Conservation (phyloP, 805 yeast genomes). For the Wickerhamiella vanderwaltii region DNA sequence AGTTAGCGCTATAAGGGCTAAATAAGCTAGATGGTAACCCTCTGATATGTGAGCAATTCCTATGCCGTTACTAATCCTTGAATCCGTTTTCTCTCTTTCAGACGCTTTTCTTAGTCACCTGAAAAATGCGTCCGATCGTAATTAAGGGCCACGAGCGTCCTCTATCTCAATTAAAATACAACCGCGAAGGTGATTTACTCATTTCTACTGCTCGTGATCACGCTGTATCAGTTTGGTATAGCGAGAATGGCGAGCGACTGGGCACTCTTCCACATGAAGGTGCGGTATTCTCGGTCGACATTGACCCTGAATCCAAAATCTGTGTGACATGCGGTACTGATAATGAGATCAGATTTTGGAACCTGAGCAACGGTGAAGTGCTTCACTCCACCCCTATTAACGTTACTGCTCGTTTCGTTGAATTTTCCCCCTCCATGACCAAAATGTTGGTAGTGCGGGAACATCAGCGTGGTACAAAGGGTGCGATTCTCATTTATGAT, state of each 20-base stretch:
- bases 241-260: conserved; percentile 89
- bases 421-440: conserved; percentile 62
- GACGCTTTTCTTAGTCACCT: conserved; percentile 7
- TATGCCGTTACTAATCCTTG: too few species aligned
- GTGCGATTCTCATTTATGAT: conserved; percentile 59
- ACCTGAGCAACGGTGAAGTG: conserved; percentile 62
- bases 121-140: conserved; percentile 23
- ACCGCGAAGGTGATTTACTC: conserved; percentile 87
- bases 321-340: conserved; percentile 90
- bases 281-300: conserved; percentile 90
- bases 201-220: conserved; percentile 88
- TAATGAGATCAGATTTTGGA: conserved; percentile 74
- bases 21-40: too few species aligned
- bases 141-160: conserved; percentile 94
- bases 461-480: conserved; percentile 81
- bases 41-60: too few species aligned
- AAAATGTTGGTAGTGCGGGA: conserved; percentile 69
- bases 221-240: conserved; percentile 77
- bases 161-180: conserved; percentile 88
- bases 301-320: conserved; percentile 52
- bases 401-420: conserved; percentile 86
- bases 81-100: too few species aligned
- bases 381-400: conserved; percentile 59
- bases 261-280: conserved; percentile 93
- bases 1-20: too few species aligned